Conservation (phyloP, 345 rosid genomes). For the Eucalyptus marginata region DNA sequence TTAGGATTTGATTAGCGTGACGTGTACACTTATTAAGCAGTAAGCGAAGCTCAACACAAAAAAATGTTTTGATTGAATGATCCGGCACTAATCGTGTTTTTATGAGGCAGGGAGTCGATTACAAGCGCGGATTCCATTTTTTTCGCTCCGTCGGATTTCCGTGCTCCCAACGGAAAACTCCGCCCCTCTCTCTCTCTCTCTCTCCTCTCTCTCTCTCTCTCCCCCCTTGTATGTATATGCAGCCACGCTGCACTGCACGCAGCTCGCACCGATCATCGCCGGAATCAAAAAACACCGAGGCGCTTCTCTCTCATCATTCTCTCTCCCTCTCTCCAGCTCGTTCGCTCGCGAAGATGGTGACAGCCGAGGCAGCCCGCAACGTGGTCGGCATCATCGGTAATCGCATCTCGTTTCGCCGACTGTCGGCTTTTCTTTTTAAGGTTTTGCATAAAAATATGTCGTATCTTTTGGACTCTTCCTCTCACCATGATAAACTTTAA, state of each 20-base stretch:
- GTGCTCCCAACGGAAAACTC: not conserved
- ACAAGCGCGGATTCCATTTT: not conserved
- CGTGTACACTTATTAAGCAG: not conserved
- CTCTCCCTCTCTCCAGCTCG: not conserved
- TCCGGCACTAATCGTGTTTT: not conserved
- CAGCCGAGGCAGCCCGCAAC: not conserved
- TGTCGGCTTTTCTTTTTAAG: too few species aligned
- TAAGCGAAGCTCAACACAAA: not conserved
- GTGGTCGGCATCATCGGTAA: constrained; percentile 3
- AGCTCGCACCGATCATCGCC: not conserved
- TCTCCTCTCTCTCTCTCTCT: too few species aligned
- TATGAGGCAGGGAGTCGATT: not conserved
- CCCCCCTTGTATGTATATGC: not conserved
- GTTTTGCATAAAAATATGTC: not conserved
- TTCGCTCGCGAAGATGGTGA: not conserved
- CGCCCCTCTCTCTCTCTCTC: not conserved
- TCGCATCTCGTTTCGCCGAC: not conserved
- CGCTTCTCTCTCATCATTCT: not conserved
- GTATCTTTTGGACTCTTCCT: too few species aligned
- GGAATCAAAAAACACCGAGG: not conserved
- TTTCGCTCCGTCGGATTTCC: not conserved
- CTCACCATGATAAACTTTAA: too few species aligned
- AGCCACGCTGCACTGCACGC: not conserved
- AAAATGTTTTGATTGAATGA: not conserved
- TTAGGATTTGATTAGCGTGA: not conserved